Evolutionary conservation across 306 rosid species (phyloP).

Genomic region (Hippophae rhamnoides): DNA sequence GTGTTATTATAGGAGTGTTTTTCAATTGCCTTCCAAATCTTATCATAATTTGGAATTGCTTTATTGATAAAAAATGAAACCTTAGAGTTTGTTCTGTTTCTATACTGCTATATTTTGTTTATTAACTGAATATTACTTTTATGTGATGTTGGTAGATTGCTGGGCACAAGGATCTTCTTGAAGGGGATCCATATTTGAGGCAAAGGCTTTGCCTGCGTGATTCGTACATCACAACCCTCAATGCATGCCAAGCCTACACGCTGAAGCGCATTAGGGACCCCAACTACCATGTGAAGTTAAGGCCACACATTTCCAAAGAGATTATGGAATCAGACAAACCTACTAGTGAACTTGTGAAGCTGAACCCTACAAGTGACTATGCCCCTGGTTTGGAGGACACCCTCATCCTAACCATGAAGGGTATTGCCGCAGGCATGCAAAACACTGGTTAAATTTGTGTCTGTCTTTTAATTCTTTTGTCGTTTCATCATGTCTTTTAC

Average conservation of each 20-base stretch:
- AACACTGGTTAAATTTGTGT: slow-evolving; percentile 67
- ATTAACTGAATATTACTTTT: not conserved
- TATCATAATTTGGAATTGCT: too few relatives aligned
- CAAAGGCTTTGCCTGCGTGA: slow-evolving; percentile 87
- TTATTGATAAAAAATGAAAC: too few relatives aligned
- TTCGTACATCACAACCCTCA: slow-evolving; percentile 85
- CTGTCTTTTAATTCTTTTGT: not conserved
- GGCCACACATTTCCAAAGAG: slow-evolving; percentile 67
- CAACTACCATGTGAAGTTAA: slow-evolving; percentile 33
- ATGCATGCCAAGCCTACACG: slow-evolving; percentile 95
- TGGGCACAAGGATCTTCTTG: slow-evolving; percentile 93
- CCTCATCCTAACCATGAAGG: slow-evolving; percentile 96
- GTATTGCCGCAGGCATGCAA: slow-evolving; percentile 97
- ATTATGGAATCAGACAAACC: slow-evolving; percentile 46
- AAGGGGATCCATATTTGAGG: slow-evolving; percentile 83
- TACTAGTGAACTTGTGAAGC: slow-evolving; percentile 67
- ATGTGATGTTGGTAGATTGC: slow-evolving; percentile 53
- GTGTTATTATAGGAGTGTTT: not conserved
- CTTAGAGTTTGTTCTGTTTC: too few relatives aligned
- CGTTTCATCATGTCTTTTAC: slow-evolving; percentile 10
- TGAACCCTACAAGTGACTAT: slow-evolving; percentile 86
- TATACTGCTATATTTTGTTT: not conserved
- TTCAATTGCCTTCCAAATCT: too few relatives aligned
- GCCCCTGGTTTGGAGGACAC: slow-evolving; percentile 99
- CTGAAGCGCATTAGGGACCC: slow-evolving; percentile 81